Conservation (phyloP, 2,329 filamentous ascomycete genomes). For the Penicillium janthinellum region DNA sequence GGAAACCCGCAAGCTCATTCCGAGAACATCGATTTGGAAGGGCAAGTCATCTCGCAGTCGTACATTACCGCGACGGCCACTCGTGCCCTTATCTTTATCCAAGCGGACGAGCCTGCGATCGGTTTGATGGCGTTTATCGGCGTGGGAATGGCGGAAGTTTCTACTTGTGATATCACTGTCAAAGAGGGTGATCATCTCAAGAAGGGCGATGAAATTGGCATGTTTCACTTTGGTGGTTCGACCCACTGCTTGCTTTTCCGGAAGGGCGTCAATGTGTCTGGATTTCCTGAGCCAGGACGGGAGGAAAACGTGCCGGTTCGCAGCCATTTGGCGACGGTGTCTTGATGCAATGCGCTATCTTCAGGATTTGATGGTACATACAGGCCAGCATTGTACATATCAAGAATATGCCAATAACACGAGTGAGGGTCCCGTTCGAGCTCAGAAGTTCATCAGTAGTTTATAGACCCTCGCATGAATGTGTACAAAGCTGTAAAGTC, state of each 20-base stretch:
- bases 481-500: no score
- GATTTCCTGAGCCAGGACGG: slow-evolving; percentile 29
- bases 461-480: no score
- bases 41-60: slow-evolving; percentile 55
- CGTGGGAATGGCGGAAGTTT: slow-evolving; percentile 77
- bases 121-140: slow-evolving; percentile 71
- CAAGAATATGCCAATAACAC: no score
- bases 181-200: slow-evolving; percentile 64
- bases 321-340: slow-evolving; percentile 27
- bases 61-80: slow-evolving; percentile 71
- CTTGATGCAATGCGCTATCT: neutral
- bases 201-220: slow-evolving; percentile 73
- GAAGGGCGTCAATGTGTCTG: slow-evolving; percentile 32
- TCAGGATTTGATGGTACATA: neutral
- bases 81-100: slow-evolving; percentile 68
- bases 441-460: no score
- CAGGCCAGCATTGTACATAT: neutral
- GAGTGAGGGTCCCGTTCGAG: no score
- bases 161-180: slow-evolving; percentile 71
- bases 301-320: slow-evolving; percentile 32
- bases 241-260: slow-evolving; percentile 69
- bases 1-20: slow-evolving; percentile 31
- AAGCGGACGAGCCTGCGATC: slow-evolving; percentile 66
- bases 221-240: slow-evolving; percentile 80
- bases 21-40: slow-evolving; percentile 32